These are phyloP conservation scores for Colletotrichum cereale DNA, from an alignment of 2,329 filamentous ascomycete genomes.

Conservation along the genomic window DNA sequence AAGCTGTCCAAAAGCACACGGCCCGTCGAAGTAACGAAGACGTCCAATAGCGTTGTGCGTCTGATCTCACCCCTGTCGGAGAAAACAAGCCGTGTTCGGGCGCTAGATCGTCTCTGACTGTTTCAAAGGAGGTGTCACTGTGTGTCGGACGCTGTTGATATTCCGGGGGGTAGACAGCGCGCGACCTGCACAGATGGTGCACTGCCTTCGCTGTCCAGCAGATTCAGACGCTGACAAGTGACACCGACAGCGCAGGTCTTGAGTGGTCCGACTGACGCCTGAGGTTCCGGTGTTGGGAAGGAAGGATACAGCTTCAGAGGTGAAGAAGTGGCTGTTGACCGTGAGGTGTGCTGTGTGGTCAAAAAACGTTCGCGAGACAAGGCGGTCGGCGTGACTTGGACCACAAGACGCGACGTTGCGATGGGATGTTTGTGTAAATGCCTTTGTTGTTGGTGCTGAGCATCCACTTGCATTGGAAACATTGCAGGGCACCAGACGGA, in stretches of 20 bases:
- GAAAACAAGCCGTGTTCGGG: conserved; percentile 32
- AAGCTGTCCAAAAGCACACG: conserved; percentile 27
- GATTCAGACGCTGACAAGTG: conserved; percentile 18
- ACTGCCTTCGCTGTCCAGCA: conserved; percentile 23
- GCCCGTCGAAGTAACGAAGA: conserved; percentile 20
- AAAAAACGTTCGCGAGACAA: neutral
- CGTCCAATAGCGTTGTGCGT: conserved; percentile 24
- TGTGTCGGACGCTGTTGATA: conserved; percentile 32
- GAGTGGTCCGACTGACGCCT: neutral
- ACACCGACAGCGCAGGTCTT: neutral
- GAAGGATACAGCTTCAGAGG: neutral
- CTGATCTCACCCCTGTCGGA: conserved; percentile 31
- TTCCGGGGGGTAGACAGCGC: conserved; percentile 33
- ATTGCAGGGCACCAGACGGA: conserved; percentile 18
- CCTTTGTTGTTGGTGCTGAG: conserved; percentile 3
- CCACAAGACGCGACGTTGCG: neutral
- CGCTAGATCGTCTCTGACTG: conserved; percentile 36
- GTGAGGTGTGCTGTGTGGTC: neutral
- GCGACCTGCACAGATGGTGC: conserved; percentile 36
- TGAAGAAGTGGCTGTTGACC: neutral
- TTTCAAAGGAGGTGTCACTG: conserved; percentile 39
- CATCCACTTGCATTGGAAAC: conserved; percentile 16
- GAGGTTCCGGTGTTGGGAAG: neutral
- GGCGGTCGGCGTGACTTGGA: neutral
- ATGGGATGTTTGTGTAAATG: conserved; percentile 7